phyloP scores from a whole-genome alignment of 129 eudicot genomes.

The Heracleum sosnowskyi region DNA sequence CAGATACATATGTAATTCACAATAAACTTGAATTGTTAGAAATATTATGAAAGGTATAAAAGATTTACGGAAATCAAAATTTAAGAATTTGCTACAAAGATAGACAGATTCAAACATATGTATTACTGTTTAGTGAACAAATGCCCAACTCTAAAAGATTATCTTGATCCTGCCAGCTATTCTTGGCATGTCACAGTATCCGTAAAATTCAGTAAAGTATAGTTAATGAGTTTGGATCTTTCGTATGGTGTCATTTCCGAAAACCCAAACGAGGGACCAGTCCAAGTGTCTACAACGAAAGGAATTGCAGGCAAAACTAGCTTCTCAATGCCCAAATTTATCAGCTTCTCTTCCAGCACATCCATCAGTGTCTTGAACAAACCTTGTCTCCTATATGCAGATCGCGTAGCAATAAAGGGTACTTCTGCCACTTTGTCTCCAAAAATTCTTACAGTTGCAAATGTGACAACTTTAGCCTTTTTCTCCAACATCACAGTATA shows the following conservation, averaged over 20 bases:
- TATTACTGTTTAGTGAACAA: background rate
- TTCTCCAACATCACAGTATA: conserved; percentile 58
- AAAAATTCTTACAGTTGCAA: conserved; percentile 54
- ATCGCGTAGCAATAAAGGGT: conserved; percentile 74
- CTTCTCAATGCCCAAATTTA: conserved; percentile 62
- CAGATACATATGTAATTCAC: background rate
- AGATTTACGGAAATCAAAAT: background rate
- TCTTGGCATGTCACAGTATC: conserved; percentile 66
- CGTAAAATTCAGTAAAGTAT: conserved; percentile 61
- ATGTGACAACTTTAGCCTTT: conserved; percentile 51
- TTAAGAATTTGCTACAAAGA: too few relatives aligned
- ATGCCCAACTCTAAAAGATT: background rate
- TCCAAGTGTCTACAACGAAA: conserved; percentile 55
- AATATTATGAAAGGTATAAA: background rate
- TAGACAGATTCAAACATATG: background rate
- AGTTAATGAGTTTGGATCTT: conserved; percentile 33
- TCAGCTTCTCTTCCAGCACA: conserved; percentile 57
- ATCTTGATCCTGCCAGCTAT: conserved; percentile 17
- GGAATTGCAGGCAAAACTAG: conserved; percentile 71
- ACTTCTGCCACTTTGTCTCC: conserved; percentile 81
- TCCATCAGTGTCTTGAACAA: conserved; percentile 70
- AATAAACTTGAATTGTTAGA: too few relatives aligned
- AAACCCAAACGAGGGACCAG: conserved; percentile 50
- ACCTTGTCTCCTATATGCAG: conserved; percentile 55
- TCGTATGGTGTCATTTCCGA: conserved; percentile 38